Percentiles rank a stretch among this genome's conserved stretches.
Evolutionary conservation across 2,329 filamentous ascomycete species (phyloP).

Genomic region (Metarhizium guizhouense): DNA sequence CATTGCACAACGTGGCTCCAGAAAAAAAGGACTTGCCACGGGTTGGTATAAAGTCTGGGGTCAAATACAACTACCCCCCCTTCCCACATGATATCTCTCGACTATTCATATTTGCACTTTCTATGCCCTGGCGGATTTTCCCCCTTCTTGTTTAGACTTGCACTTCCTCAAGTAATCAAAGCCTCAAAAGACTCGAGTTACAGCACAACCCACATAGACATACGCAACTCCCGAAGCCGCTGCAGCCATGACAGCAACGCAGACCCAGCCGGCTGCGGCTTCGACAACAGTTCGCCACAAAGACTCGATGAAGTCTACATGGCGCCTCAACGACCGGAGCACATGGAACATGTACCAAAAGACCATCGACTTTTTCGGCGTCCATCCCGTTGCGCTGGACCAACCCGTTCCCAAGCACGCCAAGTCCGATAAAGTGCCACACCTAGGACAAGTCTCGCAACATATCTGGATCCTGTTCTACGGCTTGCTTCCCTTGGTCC

Average conservation of each 20-base stretch:
- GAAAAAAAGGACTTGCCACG: too few species aligned
- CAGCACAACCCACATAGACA: too few species aligned
- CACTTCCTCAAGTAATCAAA: too few species aligned
- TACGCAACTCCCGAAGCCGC: too few species aligned
- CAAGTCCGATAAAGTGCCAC: conserved; percentile 26
- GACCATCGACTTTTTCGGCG: conserved; percentile 21
- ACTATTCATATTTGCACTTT: too few species aligned
- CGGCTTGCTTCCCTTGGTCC: background rate
- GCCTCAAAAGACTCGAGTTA: too few species aligned
- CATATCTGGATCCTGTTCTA: conserved; percentile 31
- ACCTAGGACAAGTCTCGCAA: conserved; percentile 22
- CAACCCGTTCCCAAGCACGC: conserved; percentile 26
- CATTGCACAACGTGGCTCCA: too few species aligned
- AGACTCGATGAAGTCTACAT: conserved; percentile 33
- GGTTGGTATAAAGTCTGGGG: too few species aligned
- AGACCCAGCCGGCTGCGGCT: background rate
- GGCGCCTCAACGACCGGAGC: conserved; percentile 18
- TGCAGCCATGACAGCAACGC: background rate
- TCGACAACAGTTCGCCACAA: conserved; percentile 8
- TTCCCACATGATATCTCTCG: too few species aligned
- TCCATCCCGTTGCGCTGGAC: conserved; percentile 18
- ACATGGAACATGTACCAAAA: conserved; percentile 23
- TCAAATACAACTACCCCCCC: too few species aligned
- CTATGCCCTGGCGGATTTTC: too few species aligned
- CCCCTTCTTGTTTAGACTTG: too few species aligned